A percentile compares a stretch with the other conserved stretches of the same genome.
These are phyloP conservation scores for Fraxinus greggii DNA, from an alignment of 305 asterid genomes.

Conservation along the genomic window DNA sequence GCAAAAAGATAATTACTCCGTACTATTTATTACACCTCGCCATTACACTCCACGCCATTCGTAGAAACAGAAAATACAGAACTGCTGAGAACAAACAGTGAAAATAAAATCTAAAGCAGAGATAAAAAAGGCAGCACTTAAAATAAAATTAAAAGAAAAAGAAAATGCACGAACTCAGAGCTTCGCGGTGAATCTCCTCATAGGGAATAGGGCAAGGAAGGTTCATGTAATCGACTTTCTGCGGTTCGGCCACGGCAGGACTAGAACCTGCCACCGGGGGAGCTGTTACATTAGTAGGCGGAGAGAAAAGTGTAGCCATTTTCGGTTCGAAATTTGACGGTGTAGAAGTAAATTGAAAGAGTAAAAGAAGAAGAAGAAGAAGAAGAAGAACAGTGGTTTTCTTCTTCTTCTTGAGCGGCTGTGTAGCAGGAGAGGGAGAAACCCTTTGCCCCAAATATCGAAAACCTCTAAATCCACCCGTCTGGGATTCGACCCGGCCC, in stretches of 20 bases:
- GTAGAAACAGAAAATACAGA: not conserved
- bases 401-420: constrained; percentile 31
- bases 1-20: not conserved
- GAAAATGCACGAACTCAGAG: constrained; percentile 60
- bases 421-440: not conserved
- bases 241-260: constrained; percentile 43
- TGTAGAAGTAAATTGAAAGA: not conserved
- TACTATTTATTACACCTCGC: not conserved
- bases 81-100: not conserved
- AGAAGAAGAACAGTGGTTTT: constrained; percentile 8
- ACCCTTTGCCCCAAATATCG: constrained; percentile 32
- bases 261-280: constrained; percentile 39
- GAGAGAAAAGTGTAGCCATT: constrained; percentile 43
- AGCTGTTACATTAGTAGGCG: constrained; percentile 23
- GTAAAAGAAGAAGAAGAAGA: constrained; percentile 1
- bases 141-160: not conserved
- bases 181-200: constrained; percentile 96
- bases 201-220: constrained; percentile 93
- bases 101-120: not conserved
- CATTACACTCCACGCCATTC: not conserved
- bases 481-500: constrained; percentile 27
- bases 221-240: constrained; percentile 63
- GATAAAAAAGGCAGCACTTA: not conserved
- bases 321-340: not conserved
- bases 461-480: constrained; percentile 30